These are phyloP conservation scores for Drechslerella stenobrocha DNA, from an alignment of 2,329 filamentous ascomycete genomes.

Conservation along the genomic window DNA sequence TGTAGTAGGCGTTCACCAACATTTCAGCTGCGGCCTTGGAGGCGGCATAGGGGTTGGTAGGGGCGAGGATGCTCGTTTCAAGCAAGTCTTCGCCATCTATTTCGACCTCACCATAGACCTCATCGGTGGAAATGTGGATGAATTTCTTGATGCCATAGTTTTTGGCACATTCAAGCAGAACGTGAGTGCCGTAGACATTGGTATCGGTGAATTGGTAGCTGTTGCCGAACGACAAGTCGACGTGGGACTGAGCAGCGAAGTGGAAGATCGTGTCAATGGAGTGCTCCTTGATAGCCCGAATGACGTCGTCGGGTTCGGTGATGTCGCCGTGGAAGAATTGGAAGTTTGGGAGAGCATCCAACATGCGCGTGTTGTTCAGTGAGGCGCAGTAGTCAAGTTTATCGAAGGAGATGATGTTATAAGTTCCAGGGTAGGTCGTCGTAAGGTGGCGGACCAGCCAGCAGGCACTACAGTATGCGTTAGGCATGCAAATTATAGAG, in stretches of 20 bases:
- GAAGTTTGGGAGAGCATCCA: conserved; percentile 72
- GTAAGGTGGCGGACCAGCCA: conserved; percentile 80
- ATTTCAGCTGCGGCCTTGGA: conserved; percentile 82
- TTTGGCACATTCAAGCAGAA: conserved; percentile 75
- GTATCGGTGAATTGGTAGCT: conserved; percentile 79
- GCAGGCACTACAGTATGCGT: conserved; percentile 65
- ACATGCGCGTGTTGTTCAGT: conserved; percentile 73
- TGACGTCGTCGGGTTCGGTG: conserved; percentile 70
- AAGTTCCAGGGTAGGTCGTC: conserved; percentile 71
- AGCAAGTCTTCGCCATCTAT: conserved; percentile 71
- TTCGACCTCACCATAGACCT: conserved; percentile 80
- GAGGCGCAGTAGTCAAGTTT: conserved; percentile 82
- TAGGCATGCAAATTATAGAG: conserved; percentile 3
- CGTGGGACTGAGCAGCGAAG: conserved; percentile 83
- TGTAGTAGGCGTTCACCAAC: conserved; percentile 83
- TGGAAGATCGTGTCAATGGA: conserved; percentile 79
- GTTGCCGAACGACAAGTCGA: conserved; percentile 80
- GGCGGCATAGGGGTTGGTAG: conserved; percentile 80
- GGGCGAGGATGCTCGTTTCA: conserved; percentile 73
- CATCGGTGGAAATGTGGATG: conserved; percentile 81
- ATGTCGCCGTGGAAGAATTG: conserved; percentile 79
- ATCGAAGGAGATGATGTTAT: conserved; percentile 81
- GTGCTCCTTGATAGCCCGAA: conserved; percentile 70
- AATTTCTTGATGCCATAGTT: conserved; percentile 72
- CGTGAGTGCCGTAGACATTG: conserved; percentile 83